phyloP scores from a whole-genome alignment of 169 alveolate genomes.

The Theileria annulata region DNA sequence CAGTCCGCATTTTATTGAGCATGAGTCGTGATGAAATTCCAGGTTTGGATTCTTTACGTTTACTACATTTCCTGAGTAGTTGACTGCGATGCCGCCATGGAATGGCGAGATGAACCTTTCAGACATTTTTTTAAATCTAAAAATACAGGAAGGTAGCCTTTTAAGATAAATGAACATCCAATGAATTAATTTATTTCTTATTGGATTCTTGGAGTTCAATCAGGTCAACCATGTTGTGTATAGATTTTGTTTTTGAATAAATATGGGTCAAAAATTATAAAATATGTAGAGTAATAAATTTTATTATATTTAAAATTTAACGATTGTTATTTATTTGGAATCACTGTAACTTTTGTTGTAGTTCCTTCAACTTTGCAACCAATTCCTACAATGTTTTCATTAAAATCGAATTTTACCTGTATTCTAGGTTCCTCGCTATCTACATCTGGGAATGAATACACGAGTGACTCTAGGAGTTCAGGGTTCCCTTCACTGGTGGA shows the following conservation, averaged over 20 bases:
- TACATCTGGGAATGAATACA: slow-evolving; percentile 64
- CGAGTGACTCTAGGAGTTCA: slow-evolving; percentile 62
- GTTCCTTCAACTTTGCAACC: slow-evolving; percentile 50
- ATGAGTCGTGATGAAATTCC: slow-evolving; percentile 42
- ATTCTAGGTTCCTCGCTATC: slow-evolving; percentile 55
- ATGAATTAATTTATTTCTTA: neutral
- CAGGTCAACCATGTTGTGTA: slow-evolving; percentile 9
- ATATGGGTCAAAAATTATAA: neutral
- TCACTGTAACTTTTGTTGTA: slow-evolving; percentile 31
- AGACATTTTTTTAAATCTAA: slow-evolving; percentile 25
- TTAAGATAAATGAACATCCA: slow-evolving; percentile 2
- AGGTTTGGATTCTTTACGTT: slow-evolving; percentile 29
- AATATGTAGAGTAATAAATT: neutral
- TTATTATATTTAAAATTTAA: neutral
- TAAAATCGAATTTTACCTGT: slow-evolving; percentile 11
- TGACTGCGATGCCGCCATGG: slow-evolving; percentile 65
- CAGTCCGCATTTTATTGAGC: slow-evolving; percentile 32
- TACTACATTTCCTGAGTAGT: slow-evolving; percentile 36
- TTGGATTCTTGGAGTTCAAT: neutral
- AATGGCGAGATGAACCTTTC: slow-evolving; percentile 45
- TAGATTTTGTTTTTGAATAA: neutral
- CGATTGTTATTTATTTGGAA: slow-evolving; percentile 1
- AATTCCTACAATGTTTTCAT: slow-evolving; percentile 36
- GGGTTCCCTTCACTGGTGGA: slow-evolving; percentile 66
- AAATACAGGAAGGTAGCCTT: neutral